phyloP scores from a whole-genome alignment of 805 yeast species.

The Yamadazyma endophytica region DNA sequence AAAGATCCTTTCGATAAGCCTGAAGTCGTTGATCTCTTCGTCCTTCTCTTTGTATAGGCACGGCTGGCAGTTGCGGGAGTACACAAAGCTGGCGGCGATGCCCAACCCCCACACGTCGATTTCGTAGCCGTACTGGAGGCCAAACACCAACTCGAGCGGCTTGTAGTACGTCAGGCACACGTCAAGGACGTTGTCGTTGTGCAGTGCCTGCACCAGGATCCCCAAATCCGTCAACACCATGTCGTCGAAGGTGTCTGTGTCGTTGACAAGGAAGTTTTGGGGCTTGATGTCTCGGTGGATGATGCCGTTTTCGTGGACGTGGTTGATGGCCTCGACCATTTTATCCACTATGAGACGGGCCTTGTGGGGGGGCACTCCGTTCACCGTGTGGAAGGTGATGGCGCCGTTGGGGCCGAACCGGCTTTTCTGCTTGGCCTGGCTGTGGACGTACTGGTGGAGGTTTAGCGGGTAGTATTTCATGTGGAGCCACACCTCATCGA shows the following conservation, averaged over 20 bases:
- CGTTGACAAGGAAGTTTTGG: constrained; percentile 26
- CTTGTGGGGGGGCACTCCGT: constrained; percentile 10
- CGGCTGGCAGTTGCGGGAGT: constrained; percentile 26
- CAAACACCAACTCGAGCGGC: constrained; percentile 71
- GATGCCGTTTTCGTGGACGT: constrained; percentile 27
- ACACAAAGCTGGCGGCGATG: constrained; percentile 52
- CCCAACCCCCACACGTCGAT: constrained; percentile 76
- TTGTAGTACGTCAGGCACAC: constrained; percentile 66
- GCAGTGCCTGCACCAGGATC: constrained; percentile 17
- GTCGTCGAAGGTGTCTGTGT: constrained; percentile 13
- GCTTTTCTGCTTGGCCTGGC: constrained; percentile 16
- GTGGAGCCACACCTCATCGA: constrained; percentile 33
- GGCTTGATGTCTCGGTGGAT: constrained; percentile 43
- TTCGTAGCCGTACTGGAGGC: constrained; percentile 49
- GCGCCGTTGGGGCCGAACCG: constrained; percentile 15
- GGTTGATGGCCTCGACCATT: constrained; percentile 20
- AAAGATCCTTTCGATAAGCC: constrained; percentile 52
- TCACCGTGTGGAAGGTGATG: constrained; percentile 11
- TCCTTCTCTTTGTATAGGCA: constrained; percentile 24
- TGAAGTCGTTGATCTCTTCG: constrained; percentile 49
- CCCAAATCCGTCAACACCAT: constrained; percentile 65
- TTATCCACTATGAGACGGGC: constrained; percentile 12
- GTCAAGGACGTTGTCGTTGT: constrained; percentile 41
- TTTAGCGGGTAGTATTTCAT: constrained; percentile 27
- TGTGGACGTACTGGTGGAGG: constrained; percentile 19